A percentile compares a stretch with the other conserved stretches of the same genome.
These are phyloP conservation scores for Rubia peregrina DNA, from an alignment of 305 asterid genomes.

Conservation along the genomic window DNA sequence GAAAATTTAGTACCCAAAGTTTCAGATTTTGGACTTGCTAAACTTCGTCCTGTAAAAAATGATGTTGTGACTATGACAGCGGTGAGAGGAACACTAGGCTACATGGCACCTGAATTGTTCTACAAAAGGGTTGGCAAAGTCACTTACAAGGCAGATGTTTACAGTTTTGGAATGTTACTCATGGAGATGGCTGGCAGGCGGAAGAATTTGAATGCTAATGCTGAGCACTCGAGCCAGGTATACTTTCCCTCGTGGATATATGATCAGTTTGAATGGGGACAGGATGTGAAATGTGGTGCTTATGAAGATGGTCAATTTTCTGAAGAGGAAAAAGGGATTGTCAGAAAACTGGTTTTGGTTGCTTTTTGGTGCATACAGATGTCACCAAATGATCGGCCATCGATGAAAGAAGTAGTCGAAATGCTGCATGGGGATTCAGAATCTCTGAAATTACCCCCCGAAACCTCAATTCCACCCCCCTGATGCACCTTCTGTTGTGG, in stretches of 20 bases:
- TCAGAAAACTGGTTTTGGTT: neutral
- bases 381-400: neutral
- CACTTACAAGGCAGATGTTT: neutral
- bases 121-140: neutral
- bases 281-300: neutral
- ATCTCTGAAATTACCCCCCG: neutral
- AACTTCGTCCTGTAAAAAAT: neutral
- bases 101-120: neutral
- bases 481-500: neutral
- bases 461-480: neutral
- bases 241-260: neutral
- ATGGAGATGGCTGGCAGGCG: neutral
- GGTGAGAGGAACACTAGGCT: neutral
- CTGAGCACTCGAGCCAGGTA: neutral
- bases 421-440: slow-evolving; percentile 1
- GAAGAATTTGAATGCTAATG: neutral
- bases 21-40: neutral
- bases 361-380: neutral
- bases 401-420: neutral
- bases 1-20: neutral
- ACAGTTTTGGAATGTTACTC: neutral
- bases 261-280: neutral
- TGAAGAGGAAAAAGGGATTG: neutral
- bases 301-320: neutral
- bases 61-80: slow-evolving; percentile 1